A percentile compares a stretch with the other conserved stretches of the same genome.
Evolutionary conservation across 2,329 filamentous ascomycete genomes (phyloP).

Genomic region (Trichoderma atrobrunneum): DNA sequence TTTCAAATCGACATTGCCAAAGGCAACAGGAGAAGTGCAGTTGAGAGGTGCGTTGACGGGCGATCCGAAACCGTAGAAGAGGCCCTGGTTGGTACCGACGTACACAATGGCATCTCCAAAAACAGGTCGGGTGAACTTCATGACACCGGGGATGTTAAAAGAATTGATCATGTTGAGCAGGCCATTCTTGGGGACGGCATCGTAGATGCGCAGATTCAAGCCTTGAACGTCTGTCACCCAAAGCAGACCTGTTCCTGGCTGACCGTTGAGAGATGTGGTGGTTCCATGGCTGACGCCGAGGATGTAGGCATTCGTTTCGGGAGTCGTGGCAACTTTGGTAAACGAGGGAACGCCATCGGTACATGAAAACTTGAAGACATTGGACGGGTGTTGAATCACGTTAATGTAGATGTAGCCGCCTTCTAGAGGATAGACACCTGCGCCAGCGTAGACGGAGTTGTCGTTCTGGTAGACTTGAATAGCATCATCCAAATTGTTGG

Average conservation of each 20-base stretch:
- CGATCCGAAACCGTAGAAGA: conserved; percentile 54
- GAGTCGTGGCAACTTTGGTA: conserved; percentile 50
- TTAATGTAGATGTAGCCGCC: conserved; percentile 50
- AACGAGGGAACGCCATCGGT: conserved; percentile 50
- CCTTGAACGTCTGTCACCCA: conserved; percentile 58
- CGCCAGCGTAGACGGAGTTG: conserved; percentile 46
- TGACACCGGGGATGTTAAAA: conserved; percentile 50
- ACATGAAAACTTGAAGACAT: conserved; percentile 58
- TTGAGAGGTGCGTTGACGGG: conserved; percentile 53
- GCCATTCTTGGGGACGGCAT: conserved; percentile 48
- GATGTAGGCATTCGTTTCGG: conserved; percentile 48
- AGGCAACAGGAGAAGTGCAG: conserved; percentile 49
- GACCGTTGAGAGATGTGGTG: conserved; percentile 52
- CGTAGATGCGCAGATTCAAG: conserved; percentile 50
- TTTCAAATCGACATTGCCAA: conserved; percentile 45
- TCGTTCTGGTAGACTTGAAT: conserved; percentile 44
- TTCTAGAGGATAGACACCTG: conserved; percentile 47
- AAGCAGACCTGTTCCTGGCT: conserved; percentile 53
- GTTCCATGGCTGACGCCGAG: conserved; percentile 58
- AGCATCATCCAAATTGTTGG: conserved; percentile 39
- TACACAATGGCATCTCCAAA: conserved; percentile 57
- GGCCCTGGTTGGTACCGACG: conserved; percentile 50
- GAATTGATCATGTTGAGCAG: conserved; percentile 47
- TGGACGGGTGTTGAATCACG: conserved; percentile 52
- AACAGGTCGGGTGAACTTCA: conserved; percentile 56